Evolutionary conservation across 2,329 filamentous ascomycete species (phyloP).

Genomic region (Proliferodiscus dingleyae): DNA sequence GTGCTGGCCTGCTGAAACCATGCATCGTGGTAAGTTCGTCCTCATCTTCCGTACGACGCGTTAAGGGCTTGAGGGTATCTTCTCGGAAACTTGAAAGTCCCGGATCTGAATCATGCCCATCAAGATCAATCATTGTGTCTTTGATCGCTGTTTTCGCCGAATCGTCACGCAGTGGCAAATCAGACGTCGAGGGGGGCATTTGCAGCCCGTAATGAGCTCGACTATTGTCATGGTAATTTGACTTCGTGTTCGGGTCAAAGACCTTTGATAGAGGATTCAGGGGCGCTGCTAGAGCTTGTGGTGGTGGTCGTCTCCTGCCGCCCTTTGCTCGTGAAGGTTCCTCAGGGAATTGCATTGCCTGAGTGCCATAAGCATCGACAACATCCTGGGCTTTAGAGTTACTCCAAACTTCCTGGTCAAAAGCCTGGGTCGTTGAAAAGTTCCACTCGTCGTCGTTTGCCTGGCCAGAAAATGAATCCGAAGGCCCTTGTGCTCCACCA

Average conservation of each 20-base stretch:
- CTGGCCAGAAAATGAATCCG: constrained; percentile 40
- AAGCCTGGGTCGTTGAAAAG: constrained; percentile 61
- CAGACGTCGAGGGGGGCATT: constrained; percentile 37
- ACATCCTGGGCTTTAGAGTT: constrained; percentile 53
- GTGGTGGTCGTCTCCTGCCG: constrained; percentile 47
- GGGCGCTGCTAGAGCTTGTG: constrained; percentile 52
- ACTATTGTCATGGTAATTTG: constrained; percentile 60
- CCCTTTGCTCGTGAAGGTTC: constrained; percentile 50
- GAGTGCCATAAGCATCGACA: constrained; percentile 55
- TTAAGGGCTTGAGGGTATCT: constrained; percentile 47
- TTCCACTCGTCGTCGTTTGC: constrained; percentile 57
- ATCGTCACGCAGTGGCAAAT: constrained; percentile 56
- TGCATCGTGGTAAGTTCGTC: constrained; percentile 23
- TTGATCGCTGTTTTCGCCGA: constrained; percentile 46
- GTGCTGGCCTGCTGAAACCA: constrained; percentile 45
- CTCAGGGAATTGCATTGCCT: constrained; percentile 46
- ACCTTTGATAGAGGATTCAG: constrained; percentile 56
- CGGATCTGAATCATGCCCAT: constrained; percentile 52
- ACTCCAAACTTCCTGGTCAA: constrained; percentile 52
- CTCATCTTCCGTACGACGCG: constrained; percentile 18
- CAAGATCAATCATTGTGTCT: constrained; percentile 61
- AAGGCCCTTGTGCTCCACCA: constrained; percentile 48
- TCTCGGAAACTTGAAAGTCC: constrained; percentile 55
- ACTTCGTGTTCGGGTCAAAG: constrained; percentile 61
- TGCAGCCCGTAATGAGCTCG: constrained; percentile 52